These are phyloP conservation scores for Saitozyma podzolica DNA, from an alignment of 768 basidiomycete genomes.

Conservation along the genomic window DNA sequence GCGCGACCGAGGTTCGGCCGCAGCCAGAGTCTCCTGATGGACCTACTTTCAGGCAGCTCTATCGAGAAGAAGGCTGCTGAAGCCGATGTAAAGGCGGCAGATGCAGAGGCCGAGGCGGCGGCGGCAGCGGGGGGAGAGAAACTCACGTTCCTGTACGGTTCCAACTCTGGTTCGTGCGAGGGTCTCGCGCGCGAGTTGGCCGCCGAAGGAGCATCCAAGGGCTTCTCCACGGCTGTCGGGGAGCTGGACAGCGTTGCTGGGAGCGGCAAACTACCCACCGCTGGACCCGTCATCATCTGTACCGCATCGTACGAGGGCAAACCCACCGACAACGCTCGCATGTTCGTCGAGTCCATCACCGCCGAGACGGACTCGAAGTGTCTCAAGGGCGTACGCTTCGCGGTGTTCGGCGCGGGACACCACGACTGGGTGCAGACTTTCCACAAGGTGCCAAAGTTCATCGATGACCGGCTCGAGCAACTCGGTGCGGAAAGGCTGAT, in stretches of 20 bases:
- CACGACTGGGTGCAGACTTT: not conserved
- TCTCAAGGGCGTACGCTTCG: not conserved
- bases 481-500: not conserved
- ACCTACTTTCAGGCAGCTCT: not conserved
- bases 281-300: not conserved
- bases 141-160: slow-evolving; percentile 16
- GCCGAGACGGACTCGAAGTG: not conserved
- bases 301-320: not conserved
- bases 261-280: not conserved
- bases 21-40: not conserved
- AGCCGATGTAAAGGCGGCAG: not conserved
- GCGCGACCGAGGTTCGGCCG: slow-evolving; percentile 53
- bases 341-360: not conserved
- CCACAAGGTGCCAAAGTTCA: not conserved
- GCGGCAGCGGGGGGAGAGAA: not conserved
- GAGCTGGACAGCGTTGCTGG: not conserved
- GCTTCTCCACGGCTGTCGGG: not conserved
- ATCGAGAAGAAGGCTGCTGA: too few relatives aligned
- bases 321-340: not conserved
- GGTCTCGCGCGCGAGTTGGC: slow-evolving; percentile 58
- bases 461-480: not conserved
- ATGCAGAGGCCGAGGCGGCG: not conserved
- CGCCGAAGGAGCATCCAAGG: slow-evolving; percentile 45
- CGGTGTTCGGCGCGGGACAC: not conserved
- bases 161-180: slow-evolving; percentile 60